Base-by-base conservation (phyloP, 768 basidiomycete genomes). In the Pulveroboletus sp. region DNA sequence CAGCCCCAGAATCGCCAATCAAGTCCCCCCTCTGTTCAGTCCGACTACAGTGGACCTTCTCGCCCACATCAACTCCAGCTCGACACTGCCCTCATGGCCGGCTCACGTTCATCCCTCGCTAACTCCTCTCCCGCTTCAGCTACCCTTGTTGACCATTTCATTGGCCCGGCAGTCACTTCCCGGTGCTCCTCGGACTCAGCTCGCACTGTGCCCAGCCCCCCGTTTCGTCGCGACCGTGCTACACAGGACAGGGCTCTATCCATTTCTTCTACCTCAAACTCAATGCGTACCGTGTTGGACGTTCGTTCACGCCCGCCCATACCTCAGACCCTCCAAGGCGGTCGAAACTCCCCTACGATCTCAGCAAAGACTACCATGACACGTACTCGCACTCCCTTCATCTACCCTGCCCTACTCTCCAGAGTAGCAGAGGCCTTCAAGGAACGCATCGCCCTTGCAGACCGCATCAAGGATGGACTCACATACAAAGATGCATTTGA, bases 401-500 rank as follows among this genome's bases (percentile, higher is more conserved):
- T 97, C 46, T 96, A 97, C 72, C 94, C 96, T n/a, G 96, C 96
- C 2, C 75, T 98, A 21, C 79, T 98, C 7, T 97, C 94, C 18
- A 86, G 87, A 51, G 93, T 99, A 10, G 93, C 94, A 2, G 89
- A 92, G 55, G 92, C 91, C 4, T 96, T 99, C 73, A 85, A 84
- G 43, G 81, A 87, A 51, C 85, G 92, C 39, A 83, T 98, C 60
- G 60, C 73, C 11, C 72, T 92, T 40, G 64, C 80, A 9, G 94
- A 97, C 70, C 79, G 87, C 46, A 70, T 87, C 68, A 99, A 99
- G 69, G 94, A 99, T 63, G 94, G 93, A 2, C 79, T 99, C 57
- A 91, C 91, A 6, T 99, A 98, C 73, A 92, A 89, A 62, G 92
- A 94, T 60, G 83, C 93, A 2, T 99, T 99, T 60, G 94, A 98